Base-by-base conservation (phyloP, 2,329 filamentous ascomycete genomes). In the Reticulascus tulasneorum region DNA sequence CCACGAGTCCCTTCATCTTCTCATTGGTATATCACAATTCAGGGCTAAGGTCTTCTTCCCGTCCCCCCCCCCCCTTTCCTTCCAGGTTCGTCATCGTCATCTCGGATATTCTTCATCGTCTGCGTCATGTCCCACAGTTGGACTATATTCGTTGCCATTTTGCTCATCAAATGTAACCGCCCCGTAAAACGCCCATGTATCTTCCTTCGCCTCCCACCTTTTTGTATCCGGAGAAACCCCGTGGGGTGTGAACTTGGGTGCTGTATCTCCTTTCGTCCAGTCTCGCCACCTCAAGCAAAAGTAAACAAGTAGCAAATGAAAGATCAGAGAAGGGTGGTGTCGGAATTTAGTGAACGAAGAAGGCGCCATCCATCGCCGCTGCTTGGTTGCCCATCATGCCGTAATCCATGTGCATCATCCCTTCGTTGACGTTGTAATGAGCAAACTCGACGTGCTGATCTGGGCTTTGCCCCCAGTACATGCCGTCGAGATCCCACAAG, bases 401-500 rank as follows among this genome's bases (percentile, higher is more conserved):
- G 50, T 63, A 64, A 40, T 63, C 58, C 47, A 63, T 53, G 40
- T 50, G 47, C 44, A 62, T 53, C 47, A 59, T 55, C 21, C 55
- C 51, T 9, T 62, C 58, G 37, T 55, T 52, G 31, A 54, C 50
- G 17, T 47, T 46, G 33, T 56, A 58, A 27, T 49, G 40, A 23
- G 44, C 35, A 37, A 45, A 39, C 37, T 50, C 46, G 19, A 49
- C 38, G 18, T 35, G 38, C 26, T 13, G 41, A 42, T 69, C 66
- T 8, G 63, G 57, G 20, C 64, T 50, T 33, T 59, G 59, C 24
- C 63, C 60, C 73, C 73, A 77, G 48, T 67, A 63, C 70, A 75
- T 74, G 40, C 70, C 73, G 47, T 77, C 72, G 8, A 76, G 55
- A 50, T 77, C 73, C 71, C 73, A 76, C 9, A 76, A 58, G 8